Conservation (phyloP, 441 rosid species). For the Monsonia emarginata region DNA sequence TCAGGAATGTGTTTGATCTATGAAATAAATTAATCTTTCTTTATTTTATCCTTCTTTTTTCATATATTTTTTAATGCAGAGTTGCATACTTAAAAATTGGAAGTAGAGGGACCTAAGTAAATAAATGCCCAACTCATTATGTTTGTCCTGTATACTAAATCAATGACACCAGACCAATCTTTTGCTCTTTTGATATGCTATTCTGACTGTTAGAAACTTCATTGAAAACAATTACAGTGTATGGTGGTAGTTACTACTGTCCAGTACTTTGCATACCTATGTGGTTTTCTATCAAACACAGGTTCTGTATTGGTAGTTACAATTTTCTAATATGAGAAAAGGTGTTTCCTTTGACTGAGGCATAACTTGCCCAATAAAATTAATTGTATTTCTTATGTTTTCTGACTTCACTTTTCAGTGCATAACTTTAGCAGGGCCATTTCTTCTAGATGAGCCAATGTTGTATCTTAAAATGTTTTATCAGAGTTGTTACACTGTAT, state of each 20-base stretch:
- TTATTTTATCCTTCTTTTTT: too few relatives aligned
- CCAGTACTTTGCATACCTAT: background rate
- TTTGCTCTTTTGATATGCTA: background rate
- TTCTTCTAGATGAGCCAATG: background rate
- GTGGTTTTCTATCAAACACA: background rate
- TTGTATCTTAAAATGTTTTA: background rate
- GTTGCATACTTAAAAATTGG: too few relatives aligned
- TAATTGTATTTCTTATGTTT: background rate
- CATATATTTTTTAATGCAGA: too few relatives aligned
- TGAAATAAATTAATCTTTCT: background rate
- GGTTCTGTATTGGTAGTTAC: background rate
- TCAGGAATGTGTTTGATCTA: background rate
- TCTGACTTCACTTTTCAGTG: background rate
- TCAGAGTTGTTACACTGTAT: background rate
- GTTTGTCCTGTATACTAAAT: background rate
- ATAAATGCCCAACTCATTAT: background rate
- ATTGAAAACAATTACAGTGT: background rate
- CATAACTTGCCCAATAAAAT: background rate
- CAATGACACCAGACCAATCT: background rate
- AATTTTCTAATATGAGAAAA: background rate
- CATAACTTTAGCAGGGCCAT: background rate
- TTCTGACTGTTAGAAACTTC: background rate
- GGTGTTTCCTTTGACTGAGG: background rate
- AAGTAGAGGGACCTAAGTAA: too few relatives aligned
- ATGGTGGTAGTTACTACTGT: background rate